Evolutionary conservation across 2,329 filamentous ascomycete species (phyloP), one percentile per base, ranked within the genome.

Genomic region (Trichophyton equinum): DNA sequence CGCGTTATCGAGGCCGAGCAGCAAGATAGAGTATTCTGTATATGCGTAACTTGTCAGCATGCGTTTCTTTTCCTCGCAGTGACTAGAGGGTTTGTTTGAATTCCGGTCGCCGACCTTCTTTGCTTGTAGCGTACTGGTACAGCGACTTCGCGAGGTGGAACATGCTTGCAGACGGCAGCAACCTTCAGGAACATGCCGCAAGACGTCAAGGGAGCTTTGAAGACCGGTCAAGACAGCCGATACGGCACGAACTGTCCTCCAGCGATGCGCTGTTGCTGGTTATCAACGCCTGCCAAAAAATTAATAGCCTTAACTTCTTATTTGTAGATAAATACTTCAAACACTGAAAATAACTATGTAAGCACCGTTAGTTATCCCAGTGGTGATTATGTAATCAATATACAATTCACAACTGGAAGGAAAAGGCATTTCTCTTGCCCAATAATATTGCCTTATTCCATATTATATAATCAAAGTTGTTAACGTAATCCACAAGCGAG

Each of bases 1-100:
- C 63, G 94, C 94, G 73, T 97, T 97, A 80, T 97, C 94, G 71
- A 97, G 88, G 65, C 94, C 94, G 69, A 97, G 88, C 67, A 97
- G 87, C 71, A 97, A 89, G 70, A 96, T 89, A 22, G 92, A 96
- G 80, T 96, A 97, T 79, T 97, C 92, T 94, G 70, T 40, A 33
- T 15, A 20, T 22, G 7, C 22, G 42, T n/a, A 44, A 44, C 42
- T 18, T 47, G 55, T 65, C 30, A 56, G 30, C 40, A 20, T 25
- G n/a, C 8, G 1, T 20, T 18, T 53, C 9, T 20, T n/a, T 7
- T 4, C 30, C 51, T 33, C 27, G 53, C 30, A 33, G 27, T 44
- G 1, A 44, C 15, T n/a, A 44, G 6, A n/a, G 65, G 8, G 33
- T 38, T 38, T 38, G 33, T 13, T 38, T 38, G 33, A 1, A 38